These are phyloP conservation scores for Tolypocladium nubicola DNA, from an alignment of 2,329 filamentous ascomycete genomes.

Conservation along the genomic window DNA sequence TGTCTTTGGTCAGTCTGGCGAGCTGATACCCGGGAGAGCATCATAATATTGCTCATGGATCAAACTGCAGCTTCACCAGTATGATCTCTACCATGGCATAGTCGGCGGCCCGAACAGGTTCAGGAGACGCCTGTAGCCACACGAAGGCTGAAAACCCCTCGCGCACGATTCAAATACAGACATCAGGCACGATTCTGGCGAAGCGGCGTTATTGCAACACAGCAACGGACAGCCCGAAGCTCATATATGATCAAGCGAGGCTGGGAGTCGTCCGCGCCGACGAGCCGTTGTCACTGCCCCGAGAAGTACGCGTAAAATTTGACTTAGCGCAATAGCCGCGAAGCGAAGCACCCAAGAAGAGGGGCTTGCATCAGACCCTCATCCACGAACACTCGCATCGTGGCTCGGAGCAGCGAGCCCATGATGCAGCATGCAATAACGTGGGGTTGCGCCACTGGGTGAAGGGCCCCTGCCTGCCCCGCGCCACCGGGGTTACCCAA, in stretches of 20 bases:
- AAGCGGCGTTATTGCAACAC: neutral
- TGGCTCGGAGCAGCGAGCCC: neutral
- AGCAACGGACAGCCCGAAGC: neutral
- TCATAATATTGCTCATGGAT: no score
- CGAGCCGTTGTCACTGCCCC: neutral
- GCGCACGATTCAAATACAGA: neutral
- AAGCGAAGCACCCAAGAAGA: neutral
- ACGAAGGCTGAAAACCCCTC: neutral
- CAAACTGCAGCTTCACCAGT: no score
- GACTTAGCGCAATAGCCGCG: neutral
- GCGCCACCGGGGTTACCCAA: neutral
- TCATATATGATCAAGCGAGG: neutral
- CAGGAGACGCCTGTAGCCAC: no score
- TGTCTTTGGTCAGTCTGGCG: conserved; percentile 14
- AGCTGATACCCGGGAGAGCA: neutral
- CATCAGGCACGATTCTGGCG: neutral
- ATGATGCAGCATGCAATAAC: neutral
- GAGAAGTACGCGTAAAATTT: neutral
- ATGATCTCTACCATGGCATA: no score
- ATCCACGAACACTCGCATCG: neutral
- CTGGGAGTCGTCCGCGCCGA: neutral
- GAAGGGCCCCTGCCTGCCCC: neutral
- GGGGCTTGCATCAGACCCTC: neutral
- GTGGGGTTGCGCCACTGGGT: neutral
- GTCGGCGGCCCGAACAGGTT: no score